Evolutionary conservation across 2,329 filamentous ascomycete species (phyloP).

Genomic region (Aspergillus sp.): DNA sequence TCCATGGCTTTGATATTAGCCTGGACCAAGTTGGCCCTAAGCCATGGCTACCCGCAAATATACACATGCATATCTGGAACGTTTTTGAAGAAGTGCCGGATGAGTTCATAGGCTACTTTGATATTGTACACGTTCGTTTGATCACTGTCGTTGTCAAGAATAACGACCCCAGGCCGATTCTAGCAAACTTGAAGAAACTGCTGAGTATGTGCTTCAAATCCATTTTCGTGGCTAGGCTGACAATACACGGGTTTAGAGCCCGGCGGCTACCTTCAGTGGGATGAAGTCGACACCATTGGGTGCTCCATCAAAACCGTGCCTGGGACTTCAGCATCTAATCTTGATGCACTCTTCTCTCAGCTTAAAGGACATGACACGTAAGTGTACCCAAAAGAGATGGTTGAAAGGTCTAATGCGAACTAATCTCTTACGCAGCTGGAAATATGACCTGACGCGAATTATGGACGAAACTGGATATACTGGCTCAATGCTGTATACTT

Average conservation of each 20-base stretch:
- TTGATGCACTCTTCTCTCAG: neutral
- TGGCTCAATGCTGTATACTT: conserved; percentile 1
- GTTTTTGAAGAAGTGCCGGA: neutral
- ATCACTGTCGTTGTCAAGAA: no score
- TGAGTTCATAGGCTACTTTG: no score
- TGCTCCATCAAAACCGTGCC: neutral
- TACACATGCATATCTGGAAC: neutral
- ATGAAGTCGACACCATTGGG: neutral
- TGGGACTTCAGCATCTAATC: neutral
- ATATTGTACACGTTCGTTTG: no score
- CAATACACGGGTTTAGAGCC: neutral
- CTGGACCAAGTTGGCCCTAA: neutral
- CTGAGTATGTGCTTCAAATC: neutral
- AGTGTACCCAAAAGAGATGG: neutral
- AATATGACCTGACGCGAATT: neutral
- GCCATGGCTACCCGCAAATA: neutral
- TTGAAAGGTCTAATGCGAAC: neutral
- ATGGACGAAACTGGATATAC: conserved; percentile 1
- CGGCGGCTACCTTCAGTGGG: neutral
- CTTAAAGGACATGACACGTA: neutral
- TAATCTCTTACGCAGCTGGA: neutral
- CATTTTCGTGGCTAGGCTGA: neutral
- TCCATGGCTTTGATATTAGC: neutral
- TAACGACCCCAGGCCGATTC: neutral
- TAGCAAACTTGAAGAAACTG: neutral